phyloP scores from a whole-genome alignment of 768 basidiomycete genomes.

The Suillus paluster region DNA sequence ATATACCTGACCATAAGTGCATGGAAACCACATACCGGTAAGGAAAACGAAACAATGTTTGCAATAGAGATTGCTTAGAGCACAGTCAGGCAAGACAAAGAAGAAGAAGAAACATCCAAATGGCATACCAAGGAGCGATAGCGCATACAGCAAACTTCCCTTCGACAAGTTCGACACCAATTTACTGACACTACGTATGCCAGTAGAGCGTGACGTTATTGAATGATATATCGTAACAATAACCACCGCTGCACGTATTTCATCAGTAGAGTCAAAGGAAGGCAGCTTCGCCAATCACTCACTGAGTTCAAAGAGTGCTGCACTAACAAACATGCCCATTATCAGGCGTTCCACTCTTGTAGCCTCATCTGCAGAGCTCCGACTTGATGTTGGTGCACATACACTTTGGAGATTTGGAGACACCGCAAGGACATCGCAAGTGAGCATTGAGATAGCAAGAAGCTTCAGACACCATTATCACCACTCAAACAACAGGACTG shows the following conservation, averaged over 20 bases:
- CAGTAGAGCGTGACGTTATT: neutral
- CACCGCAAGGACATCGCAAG: slow-evolving; percentile 10
- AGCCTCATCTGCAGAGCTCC: slow-evolving; percentile 5
- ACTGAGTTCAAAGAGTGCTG: slow-evolving; percentile 17
- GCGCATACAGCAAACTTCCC: slow-evolving; percentile 16
- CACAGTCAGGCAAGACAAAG: neutral
- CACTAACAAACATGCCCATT: slow-evolving; percentile 16
- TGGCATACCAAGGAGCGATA: slow-evolving; percentile 12
- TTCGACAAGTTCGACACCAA: slow-evolving; percentile 5
- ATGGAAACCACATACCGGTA: slow-evolving; percentile 10
- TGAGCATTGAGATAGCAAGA: slow-evolving; percentile 12
- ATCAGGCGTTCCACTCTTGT: slow-evolving; percentile 13
- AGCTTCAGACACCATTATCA: slow-evolving; percentile 3
- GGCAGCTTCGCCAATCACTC: neutral
- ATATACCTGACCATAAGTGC: neutral
- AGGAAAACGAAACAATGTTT: slow-evolving; percentile 14
- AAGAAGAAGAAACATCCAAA: neutral
- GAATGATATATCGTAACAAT: slow-evolving; percentile 8
- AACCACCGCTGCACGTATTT: slow-evolving; percentile 7
- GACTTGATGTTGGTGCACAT: slow-evolving; percentile 8
- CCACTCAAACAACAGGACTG: neutral
- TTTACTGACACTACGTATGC: neutral
- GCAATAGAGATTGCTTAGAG: slow-evolving; percentile 8
- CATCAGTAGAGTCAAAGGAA: neutral
- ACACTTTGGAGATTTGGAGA: slow-evolving; percentile 10